Percentiles rank a stretch among this genome's conserved stretches.
Conservation (phyloP, 108 stramenopile species). For the Poteriospumella lacustris region DNA sequence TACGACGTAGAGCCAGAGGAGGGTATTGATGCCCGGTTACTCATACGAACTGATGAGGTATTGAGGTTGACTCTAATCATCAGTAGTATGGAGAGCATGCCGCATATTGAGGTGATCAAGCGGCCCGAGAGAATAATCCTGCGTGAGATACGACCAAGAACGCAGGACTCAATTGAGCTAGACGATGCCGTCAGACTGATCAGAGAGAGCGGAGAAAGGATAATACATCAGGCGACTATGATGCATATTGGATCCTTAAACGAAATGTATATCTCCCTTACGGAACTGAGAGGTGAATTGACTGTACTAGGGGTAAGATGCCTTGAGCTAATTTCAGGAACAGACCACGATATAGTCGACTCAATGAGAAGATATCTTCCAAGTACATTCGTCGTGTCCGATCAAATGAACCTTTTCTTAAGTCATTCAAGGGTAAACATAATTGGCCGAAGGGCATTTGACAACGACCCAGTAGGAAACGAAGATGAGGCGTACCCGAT, state of each 20-base stretch:
- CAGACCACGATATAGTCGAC: conserved; percentile 6
- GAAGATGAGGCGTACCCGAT: background rate
- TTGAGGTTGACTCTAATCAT: conserved; percentile 8
- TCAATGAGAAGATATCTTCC: conserved; percentile 8
- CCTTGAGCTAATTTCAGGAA: conserved; percentile 2
- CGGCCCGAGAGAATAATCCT: conserved; percentile 6
- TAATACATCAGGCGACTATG: conserved; percentile 7
- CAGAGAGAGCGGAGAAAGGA: conserved; percentile 6
- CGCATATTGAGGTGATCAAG: conserved; percentile 7
- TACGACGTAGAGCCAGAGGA: conserved; percentile 6
- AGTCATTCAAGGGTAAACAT: conserved; percentile 8
- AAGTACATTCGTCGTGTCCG: conserved; percentile 2
- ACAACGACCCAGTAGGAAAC: conserved; percentile 2
- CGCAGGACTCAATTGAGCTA: conserved; percentile 6
- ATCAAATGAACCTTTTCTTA: conserved; percentile 9
- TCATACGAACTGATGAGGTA: conserved; percentile 7
- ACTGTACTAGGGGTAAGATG: conserved; percentile 2
- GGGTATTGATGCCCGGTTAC: conserved; percentile 1
- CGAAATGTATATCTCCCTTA: conserved; percentile 3
- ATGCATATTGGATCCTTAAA: conserved; percentile 8
- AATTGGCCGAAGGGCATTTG: conserved; percentile 6
- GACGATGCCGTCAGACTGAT: conserved; percentile 6
- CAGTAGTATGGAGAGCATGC: conserved; percentile 2
- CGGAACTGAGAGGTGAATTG: conserved; percentile 6
- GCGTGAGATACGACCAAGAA: conserved; percentile 6